Conservation (phyloP, 1,284 basidiomycete species). For the Marasmius tenuissimus region DNA sequence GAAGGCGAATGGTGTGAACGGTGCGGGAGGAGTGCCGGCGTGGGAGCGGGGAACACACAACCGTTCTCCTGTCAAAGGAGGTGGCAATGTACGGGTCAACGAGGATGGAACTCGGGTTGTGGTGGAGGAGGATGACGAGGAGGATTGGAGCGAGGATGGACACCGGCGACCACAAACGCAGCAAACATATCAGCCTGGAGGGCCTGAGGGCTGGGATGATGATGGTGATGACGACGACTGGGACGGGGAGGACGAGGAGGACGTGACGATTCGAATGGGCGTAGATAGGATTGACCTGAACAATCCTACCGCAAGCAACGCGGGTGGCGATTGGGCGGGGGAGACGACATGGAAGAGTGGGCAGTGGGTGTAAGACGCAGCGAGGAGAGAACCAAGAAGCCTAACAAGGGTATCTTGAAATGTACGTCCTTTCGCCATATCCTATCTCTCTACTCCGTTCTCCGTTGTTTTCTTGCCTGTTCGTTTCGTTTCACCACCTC, state of each 20-base stretch:
- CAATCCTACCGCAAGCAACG: background rate
- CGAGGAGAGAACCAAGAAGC: constrained; percentile 61
- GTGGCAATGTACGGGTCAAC: constrained; percentile 43
- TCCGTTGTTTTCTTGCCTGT: constrained; percentile 8
- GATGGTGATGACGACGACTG: constrained; percentile 67
- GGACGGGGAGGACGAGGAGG: constrained; percentile 69
- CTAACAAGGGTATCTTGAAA: constrained; percentile 89
- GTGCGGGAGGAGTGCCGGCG: constrained; percentile 51
- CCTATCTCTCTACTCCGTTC: background rate
- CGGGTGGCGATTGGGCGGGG: background rate
- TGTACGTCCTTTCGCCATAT: constrained; percentile 47
- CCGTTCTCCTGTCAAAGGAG: constrained; percentile 49
- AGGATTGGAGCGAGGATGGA: constrained; percentile 58
- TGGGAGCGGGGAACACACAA: constrained; percentile 80
- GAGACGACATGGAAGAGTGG: constrained; percentile 60
- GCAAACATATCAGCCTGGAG: constrained; percentile 17
- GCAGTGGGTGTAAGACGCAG: constrained; percentile 68
- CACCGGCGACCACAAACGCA: constrained; percentile 28
- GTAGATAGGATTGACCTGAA: constrained; percentile 39
- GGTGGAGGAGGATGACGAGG: constrained; percentile 74
- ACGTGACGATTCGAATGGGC: constrained; percentile 69
- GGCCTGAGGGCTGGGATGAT: constrained; percentile 65
- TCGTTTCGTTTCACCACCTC: constrained; percentile 2
- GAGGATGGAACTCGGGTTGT: constrained; percentile 71
- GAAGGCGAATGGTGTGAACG: constrained; percentile 23